phyloP scores from a whole-genome alignment of 2,329 filamentous ascomycete species.

The Epichloe gansuensis region DNA sequence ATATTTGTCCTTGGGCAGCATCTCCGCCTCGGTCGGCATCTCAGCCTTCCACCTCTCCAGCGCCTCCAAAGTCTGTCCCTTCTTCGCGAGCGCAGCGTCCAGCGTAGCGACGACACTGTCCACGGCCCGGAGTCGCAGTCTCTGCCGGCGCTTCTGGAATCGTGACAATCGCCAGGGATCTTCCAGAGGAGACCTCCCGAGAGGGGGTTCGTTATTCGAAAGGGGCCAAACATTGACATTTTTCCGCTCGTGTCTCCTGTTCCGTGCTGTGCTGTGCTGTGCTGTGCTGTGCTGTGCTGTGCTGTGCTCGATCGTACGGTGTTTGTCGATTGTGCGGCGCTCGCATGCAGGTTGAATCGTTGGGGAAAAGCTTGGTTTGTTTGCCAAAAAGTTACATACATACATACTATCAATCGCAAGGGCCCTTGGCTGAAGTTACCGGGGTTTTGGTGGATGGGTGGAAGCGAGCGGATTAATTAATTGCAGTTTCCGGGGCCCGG shows the following conservation, averaged over 20 bases:
- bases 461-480: conserved; percentile 3
- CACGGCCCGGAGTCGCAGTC: conserved; percentile 70
- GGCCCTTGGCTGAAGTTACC: too few species aligned
- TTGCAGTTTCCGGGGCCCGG: neutral
- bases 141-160: conserved; percentile 81
- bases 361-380: too few species aligned
- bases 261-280: neutral
- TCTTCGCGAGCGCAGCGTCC: conserved; percentile 62
- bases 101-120: conserved; percentile 79
- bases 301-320: too few species aligned
- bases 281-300: neutral
- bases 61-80: conserved; percentile 60
- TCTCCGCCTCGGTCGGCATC: conserved; percentile 93
- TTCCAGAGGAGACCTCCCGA: conserved; percentile 87
- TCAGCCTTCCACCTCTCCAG: conserved; percentile 86
- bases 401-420: too few species aligned
- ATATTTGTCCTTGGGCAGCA: conserved; percentile 95
- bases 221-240: conserved; percentile 63
- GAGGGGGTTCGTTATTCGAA: conserved; percentile 66
- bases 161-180: conserved; percentile 91
- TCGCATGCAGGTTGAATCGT: too few species aligned
- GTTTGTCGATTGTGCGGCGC: too few species aligned
- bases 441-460: too few species aligned
- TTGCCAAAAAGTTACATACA: too few species aligned
- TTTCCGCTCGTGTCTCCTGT: neutral